A percentile compares a stretch with the other conserved stretches of the same genome.
Conservation (phyloP, 495 filamentous ascomycete genomes). For the Copromyces sp. region DNA sequence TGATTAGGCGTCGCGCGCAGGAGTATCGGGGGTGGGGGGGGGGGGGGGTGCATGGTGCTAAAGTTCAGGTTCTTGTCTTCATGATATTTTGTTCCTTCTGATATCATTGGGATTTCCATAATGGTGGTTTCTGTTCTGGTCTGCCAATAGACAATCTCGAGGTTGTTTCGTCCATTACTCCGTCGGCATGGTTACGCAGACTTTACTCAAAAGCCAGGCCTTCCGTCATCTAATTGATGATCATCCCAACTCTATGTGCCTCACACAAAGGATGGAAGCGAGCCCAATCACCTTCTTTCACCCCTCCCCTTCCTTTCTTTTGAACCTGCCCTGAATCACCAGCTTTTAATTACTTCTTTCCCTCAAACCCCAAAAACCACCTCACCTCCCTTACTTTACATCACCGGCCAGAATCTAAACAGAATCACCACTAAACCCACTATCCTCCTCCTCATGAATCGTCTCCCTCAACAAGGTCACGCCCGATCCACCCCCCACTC, state of each 20-base stretch:
- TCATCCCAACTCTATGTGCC: not conserved
- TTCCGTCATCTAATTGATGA: not conserved
- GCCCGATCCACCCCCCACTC: slow-evolving; percentile 11
- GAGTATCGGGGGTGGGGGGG: not conserved
- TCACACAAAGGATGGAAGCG: not conserved
- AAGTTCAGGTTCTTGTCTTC: not conserved
- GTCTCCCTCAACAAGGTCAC: slow-evolving; percentile 43
- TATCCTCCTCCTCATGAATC: slow-evolving; percentile 52
- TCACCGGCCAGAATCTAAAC: not conserved
- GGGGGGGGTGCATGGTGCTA: not conserved
- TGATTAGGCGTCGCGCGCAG: slow-evolving; percentile 8
- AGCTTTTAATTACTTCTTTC: too few species aligned
- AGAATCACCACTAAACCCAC: not conserved
- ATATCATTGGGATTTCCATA: not conserved
- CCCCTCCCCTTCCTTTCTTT: too few species aligned
- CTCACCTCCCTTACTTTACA: too few species aligned
- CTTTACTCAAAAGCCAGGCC: not conserved
- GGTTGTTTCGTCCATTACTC: not conserved
- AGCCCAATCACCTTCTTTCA: not conserved
- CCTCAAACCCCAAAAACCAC: too few species aligned
- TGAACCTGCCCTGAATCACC: too few species aligned
- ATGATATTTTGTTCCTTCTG: not conserved
- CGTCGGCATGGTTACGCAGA: not conserved
- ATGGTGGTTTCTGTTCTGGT: not conserved
- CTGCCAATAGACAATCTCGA: not conserved